Evolutionary conservation across 225 moss, liverwort and hornwort genomes (phyloP), one percentile per base, ranked within the genome.

Genomic region (Sphagnum tenellum): DNA sequence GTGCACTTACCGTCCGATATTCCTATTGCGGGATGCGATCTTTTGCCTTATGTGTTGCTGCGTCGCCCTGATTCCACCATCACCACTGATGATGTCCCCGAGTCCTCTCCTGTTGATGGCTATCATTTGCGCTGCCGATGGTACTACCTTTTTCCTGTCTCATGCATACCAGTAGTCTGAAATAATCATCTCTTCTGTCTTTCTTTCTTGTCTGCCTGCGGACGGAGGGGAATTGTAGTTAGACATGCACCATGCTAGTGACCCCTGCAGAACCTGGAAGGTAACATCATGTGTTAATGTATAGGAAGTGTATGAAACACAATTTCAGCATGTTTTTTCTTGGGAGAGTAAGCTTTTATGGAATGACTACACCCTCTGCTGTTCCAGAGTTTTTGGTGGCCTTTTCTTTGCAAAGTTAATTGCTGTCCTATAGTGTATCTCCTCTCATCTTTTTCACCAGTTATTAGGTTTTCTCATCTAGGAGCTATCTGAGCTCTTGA

Each of bases 1-100:
- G 86, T 94, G 84, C 88, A 88, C 78, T 86, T 89, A 74, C 86
- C 86, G 65, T 84, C 84, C 83, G 81, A 82, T 68, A 90, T 86
- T 77, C 88, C 86, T 63, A 86, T 94, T 76, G 93, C 76, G 76
- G 93, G 88, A 72, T 94, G 82, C 70, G 88, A 94, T 82, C 71
- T 94, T 77, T 86, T 79, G 53, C 86, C 90, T 13, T 86, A 84
- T 69, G 86, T 94, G 14, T 68, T 94, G 66, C 59, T 94, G 57
- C 84, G 80, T 49, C 80, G 76, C 49, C 80, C 84, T 10, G 90
- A 94, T 69, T 59, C 68, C 50, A 82, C 67, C 57, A 76, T 75
- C 53, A 78, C 86, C 46, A 84, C 79, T 44, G 90, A 94, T 72
- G 88, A 90, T 73, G 81, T 90, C 68, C 80, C 85, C 11, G 81